These are phyloP conservation scores for Epichloe bromicola DNA, from an alignment of 2,329 filamentous ascomycete genomes.

Conservation along the genomic window DNA sequence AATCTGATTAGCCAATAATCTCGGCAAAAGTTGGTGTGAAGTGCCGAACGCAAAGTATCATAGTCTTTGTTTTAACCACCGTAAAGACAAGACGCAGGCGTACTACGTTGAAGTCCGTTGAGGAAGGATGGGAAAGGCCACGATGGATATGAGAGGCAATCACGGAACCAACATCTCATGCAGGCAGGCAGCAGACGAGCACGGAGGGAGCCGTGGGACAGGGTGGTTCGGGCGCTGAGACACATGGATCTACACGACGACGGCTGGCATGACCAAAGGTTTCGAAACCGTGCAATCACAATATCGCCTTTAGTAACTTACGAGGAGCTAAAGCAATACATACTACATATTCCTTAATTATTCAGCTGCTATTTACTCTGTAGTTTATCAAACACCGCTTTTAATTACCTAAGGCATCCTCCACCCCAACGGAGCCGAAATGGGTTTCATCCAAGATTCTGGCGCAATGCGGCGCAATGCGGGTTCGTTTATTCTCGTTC, in stretches of 20 bases:
- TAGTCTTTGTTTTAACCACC: not conserved
- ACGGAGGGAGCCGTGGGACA: conserved; percentile 1
- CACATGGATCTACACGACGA: conserved; percentile 1
- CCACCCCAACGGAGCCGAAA: not conserved
- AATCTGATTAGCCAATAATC: not conserved
- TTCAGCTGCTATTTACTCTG: no score
- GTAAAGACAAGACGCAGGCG: no score
- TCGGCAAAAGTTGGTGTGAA: not conserved
- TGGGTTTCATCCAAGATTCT: not conserved
- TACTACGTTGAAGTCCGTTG: no score
- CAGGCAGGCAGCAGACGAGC: not conserved
- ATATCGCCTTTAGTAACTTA: no score
- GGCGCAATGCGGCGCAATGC: not conserved
- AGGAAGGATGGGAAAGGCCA: no score
- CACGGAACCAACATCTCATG: not conserved
- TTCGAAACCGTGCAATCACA: not conserved
- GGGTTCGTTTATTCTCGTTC: no score
- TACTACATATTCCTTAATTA: no score
- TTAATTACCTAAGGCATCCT: no score
- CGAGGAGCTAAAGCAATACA: no score
- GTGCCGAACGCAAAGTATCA: not conserved
- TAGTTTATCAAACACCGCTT: no score
- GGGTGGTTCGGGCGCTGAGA: conserved; percentile 12
- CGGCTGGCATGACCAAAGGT: not conserved
- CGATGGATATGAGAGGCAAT: no score